These are phyloP conservation scores for Rosa persica DNA, from an alignment of 306 rosid species.

Conservation along the genomic window DNA sequence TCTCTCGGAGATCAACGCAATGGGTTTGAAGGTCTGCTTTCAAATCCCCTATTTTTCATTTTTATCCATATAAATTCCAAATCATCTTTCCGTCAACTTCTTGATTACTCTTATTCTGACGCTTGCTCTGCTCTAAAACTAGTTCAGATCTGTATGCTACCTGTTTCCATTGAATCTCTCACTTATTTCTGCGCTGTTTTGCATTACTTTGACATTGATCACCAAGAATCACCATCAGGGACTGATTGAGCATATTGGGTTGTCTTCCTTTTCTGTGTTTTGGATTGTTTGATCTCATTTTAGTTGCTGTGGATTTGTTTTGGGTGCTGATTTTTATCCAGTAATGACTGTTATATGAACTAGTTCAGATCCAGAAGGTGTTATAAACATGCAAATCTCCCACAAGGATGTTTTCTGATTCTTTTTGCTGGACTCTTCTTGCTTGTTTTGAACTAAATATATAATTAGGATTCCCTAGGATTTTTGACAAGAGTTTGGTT, in stretches of 20 bases:
- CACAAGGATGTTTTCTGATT: neutral
- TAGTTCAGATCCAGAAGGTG: neutral
- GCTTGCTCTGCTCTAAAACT: neutral
- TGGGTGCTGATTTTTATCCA: neutral
- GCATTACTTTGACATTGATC: neutral
- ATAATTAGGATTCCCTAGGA: neutral
- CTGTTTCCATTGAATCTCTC: neutral
- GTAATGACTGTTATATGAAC: neutral
- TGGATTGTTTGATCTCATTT: neutral
- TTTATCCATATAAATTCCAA: neutral
- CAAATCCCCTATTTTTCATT: neutral
- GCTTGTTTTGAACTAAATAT: neutral
- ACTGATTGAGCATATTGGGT: neutral
- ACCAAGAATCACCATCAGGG: neutral
- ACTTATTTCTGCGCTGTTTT: neutral
- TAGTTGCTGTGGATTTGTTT: neutral
- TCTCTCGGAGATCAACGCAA: neutral
- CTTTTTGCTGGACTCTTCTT: neutral
- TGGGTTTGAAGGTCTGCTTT: constrained; percentile 34
- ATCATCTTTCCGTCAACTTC: neutral
- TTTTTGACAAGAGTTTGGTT: neutral
- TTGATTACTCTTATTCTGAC: neutral
- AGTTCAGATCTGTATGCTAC: constrained; percentile 2
- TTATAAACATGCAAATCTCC: neutral
- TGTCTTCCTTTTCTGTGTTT: neutral